A percentile compares a stretch with the other conserved stretches of the same genome.
Evolutionary conservation across 306 rosid genomes (phyloP).

Genomic region (Betula pendula): DNA sequence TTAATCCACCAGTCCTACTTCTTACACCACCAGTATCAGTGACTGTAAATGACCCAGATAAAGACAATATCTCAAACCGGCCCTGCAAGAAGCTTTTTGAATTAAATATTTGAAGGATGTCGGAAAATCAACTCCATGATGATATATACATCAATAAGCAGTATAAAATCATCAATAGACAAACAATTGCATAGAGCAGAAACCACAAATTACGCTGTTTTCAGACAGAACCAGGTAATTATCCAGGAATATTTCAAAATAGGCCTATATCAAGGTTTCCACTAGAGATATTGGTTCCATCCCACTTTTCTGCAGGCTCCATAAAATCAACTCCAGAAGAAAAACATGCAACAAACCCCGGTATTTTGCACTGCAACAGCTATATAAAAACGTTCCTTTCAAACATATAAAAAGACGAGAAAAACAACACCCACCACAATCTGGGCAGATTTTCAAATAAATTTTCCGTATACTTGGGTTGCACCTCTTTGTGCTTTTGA

Average conservation of each 20-base stretch:
- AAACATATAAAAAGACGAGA: neutral
- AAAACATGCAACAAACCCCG: neutral
- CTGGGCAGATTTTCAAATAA: neutral
- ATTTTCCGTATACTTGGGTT: no score
- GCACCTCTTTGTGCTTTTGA: no score
- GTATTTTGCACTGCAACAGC: neutral
- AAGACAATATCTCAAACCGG: constrained; percentile 72
- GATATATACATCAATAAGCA: constrained; percentile 5
- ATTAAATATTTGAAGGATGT: constrained; percentile 22
- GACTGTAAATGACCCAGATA: constrained; percentile 68
- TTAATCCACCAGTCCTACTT: constrained; percentile 63
- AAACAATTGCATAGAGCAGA: neutral
- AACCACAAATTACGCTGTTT: constrained; percentile 8
- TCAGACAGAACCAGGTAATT: neutral
- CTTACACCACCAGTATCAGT: constrained; percentile 39
- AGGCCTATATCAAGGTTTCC: neutral
- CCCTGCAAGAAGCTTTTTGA: constrained; percentile 52
- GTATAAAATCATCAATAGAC: constrained; percentile 11
- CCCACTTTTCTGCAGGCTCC: neutral
- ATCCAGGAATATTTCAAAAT: no score
- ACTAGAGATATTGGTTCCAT: neutral
- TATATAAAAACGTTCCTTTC: neutral
- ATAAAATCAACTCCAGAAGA: neutral
- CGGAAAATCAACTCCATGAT: neutral
- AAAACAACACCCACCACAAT: neutral